A percentile compares a stretch with the other conserved stretches of the same genome.
Evolutionary conservation across 306 rosid species (phyloP).

Genomic region (Leucaena leucocephala): DNA sequence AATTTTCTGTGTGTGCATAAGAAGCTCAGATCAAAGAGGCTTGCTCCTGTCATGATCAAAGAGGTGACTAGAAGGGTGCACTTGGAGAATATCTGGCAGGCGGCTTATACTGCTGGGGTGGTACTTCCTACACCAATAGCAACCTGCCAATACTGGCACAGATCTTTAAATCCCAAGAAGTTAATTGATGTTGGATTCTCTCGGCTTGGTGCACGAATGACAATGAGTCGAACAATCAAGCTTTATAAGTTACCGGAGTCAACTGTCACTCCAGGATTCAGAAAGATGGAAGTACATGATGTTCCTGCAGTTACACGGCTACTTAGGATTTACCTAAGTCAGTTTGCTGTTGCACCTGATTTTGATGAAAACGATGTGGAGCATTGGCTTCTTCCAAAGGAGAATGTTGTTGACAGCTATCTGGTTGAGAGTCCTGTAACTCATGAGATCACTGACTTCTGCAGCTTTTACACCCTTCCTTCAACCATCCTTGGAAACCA

Average conservation of each 20-base stretch:
- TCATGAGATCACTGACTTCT: constrained; percentile 70
- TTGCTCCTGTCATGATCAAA: constrained; percentile 84
- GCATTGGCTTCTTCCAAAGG: constrained; percentile 70
- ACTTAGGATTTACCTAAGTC: constrained; percentile 63
- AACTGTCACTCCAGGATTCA: constrained; percentile 63
- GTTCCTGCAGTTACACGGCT: constrained; percentile 71
- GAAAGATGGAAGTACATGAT: constrained; percentile 71
- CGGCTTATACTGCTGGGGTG: constrained; percentile 81
- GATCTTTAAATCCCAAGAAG: constrained; percentile 78
- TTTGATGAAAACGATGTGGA: constrained; percentile 72
- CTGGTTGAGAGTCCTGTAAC: constrained; percentile 69
- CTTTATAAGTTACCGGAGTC: constrained; percentile 75
- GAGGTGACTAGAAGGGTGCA: constrained; percentile 82
- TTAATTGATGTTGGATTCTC: constrained; percentile 84
- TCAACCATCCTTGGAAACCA: constrained; percentile 49
- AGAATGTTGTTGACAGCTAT: constrained; percentile 68
- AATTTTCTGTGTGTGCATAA: constrained; percentile 78
- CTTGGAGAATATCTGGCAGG: constrained; percentile 79
- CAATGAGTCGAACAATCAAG: constrained; percentile 77
- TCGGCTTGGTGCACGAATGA: constrained; percentile 85
- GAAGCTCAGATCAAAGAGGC: constrained; percentile 80
- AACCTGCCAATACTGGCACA: constrained; percentile 79
- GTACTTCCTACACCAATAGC: constrained; percentile 79
- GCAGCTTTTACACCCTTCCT: constrained; percentile 83
- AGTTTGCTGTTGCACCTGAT: constrained; percentile 67